phyloP scores from a whole-genome alignment of 2,329 filamentous ascomycete species.

The Zymoseptoria pseudotritici region DNA sequence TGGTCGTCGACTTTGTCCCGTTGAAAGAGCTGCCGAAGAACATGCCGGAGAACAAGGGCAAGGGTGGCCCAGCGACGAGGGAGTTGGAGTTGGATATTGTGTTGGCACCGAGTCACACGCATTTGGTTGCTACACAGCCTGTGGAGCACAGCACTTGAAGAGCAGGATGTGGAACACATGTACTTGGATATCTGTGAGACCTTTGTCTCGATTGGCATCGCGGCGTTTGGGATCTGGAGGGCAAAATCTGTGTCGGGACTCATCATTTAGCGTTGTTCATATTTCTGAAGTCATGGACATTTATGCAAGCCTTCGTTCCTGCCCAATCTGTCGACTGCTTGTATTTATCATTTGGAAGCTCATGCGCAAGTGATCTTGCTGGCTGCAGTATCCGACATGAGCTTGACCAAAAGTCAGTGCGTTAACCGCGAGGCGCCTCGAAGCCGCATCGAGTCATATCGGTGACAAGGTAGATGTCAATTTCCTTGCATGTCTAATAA shows the following conservation, averaged over 20 bases:
- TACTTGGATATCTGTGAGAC: background rate
- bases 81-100: conserved; percentile 57
- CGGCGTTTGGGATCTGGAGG: background rate
- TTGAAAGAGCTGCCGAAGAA: conserved; percentile 45
- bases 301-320: background rate
- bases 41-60: conserved; percentile 32
- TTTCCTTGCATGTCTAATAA: conserved; percentile 32
- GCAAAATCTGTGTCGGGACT: background rate
- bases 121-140: background rate
- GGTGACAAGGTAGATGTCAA: too few species aligned
- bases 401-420: background rate
- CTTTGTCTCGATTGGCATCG: background rate
- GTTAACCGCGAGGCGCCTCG: background rate
- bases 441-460: background rate
- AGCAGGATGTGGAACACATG: background rate
- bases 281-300: background rate
- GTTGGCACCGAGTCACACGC: conserved; percentile 37
- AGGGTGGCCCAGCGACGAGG: conserved; percentile 23
- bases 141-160: background rate
- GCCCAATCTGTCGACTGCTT: too few species aligned
- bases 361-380: too few species aligned
- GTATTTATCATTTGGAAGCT: too few species aligned
- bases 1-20: conserved; percentile 52
- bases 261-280: background rate
- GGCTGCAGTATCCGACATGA: too few species aligned